These are phyloP conservation scores for Fagopyrum homotropicum DNA, from an alignment of 148 eudicot genomes.

Conservation along the genomic window DNA sequence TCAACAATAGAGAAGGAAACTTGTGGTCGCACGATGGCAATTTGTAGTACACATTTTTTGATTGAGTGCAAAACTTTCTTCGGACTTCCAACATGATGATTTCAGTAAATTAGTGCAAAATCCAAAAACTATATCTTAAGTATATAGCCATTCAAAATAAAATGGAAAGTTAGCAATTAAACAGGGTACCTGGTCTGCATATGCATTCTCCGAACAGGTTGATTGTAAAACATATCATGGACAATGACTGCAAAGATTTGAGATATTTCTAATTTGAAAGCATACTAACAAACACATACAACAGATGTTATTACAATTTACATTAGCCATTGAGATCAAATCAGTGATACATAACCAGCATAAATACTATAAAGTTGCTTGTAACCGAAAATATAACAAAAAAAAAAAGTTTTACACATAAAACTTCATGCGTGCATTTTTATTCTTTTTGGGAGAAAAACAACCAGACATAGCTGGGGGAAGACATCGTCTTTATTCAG, in stretches of 20 bases:
- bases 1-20: slow-evolving; percentile 65
- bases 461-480: no score
- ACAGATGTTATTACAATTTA: no score
- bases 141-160: not conserved
- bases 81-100: slow-evolving; percentile 36
- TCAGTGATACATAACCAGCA: no score
- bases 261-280: not conserved
- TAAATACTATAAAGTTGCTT: no score
- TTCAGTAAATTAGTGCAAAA: slow-evolving; percentile 1
- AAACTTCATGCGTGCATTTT: no score
- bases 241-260: slow-evolving; percentile 52
- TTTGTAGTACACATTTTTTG: slow-evolving; percentile 51
- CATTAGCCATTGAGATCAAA: not conserved
- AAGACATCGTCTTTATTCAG: no score
- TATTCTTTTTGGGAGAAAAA: no score
- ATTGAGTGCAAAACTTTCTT: slow-evolving; percentile 71
- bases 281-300: no score
- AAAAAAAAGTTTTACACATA: no score
- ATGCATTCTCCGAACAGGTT: slow-evolving; percentile 88
- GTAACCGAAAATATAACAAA: no score
- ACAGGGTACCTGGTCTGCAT: slow-evolving; percentile 66
- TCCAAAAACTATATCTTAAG: slow-evolving; percentile 6
- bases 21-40: slow-evolving; percentile 65
- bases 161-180: not conserved
- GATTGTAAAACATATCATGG: slow-evolving; percentile 91